Evolutionary conservation across 208 protist species (phyloP), one percentile per base, ranked within the genome.

Genomic region (Phytomonas francai): DNA sequence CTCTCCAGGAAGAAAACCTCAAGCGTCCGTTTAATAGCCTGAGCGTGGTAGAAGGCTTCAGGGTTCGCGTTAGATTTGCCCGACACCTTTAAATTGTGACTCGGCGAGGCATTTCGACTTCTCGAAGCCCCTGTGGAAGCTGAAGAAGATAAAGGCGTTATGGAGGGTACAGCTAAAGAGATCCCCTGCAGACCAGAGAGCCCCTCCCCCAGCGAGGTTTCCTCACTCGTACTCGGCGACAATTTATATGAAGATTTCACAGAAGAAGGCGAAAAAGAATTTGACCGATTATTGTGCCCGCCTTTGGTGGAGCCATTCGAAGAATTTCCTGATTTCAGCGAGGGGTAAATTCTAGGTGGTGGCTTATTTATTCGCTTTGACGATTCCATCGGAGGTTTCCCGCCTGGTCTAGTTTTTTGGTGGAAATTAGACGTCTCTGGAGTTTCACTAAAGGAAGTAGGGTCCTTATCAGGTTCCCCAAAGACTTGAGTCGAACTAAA

Each of bases 21-120:
- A 16, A 82, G 25, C 8, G 80, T 85, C 7, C 73, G 71, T 54
- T 80, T 51, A 22, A 84, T 73, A 4, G 76, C 67, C 22, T 68
- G 67, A 31, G 69, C 45, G 51, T 81, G 65, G 28, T 78, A 78
- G 65, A 77, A 73, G 54, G 56, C 66, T 31, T 51, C 42, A 3
- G 42, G 16, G 12, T 22, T 51, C 9, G 14, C 16, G 42, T 51
- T 6, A 19, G 14, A 19, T 51, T 51, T 51, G 2, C 42, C 42
- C 2, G 42, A 51, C 9, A 12, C 3, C 14, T 51, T 51, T 6
- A 12, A 6, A 19, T 51, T 12, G 7, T 11, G 42, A 51, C 16
- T 11, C 14, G 7, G 42, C 3, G 42, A 51, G 42, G 9, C 16
- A 12, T 19, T 19, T 2, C 42, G 42, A 51, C 16, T 51, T 51